Percentiles rank a stretch among this genome's conserved stretches.
Evolutionary conservation across 2,329 filamentous ascomycete genomes (phyloP).

Genomic region (Coniochaeta prunicola): DNA sequence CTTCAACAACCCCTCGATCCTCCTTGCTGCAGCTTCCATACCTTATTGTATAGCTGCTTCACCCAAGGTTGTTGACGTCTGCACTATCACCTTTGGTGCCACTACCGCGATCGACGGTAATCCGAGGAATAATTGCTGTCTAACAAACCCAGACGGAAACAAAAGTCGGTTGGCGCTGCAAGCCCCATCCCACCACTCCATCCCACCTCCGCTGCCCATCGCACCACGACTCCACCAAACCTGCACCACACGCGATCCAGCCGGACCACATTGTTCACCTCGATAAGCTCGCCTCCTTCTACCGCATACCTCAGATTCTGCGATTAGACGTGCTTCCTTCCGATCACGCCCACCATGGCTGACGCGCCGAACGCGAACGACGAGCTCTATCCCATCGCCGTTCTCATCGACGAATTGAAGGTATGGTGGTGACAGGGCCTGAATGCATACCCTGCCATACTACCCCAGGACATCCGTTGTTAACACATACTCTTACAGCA

Average conservation of each 20-base stretch:
- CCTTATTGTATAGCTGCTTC: background rate
- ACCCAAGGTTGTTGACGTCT: constrained; percentile 4
- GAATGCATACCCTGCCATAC: background rate
- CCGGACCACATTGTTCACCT: background rate
- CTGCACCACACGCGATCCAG: constrained; percentile 1
- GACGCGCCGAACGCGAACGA: constrained; percentile 86
- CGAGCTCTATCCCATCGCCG: constrained; percentile 99
- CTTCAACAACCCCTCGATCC: constrained; percentile 6
- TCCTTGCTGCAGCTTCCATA: constrained; percentile 2
- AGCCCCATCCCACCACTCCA: background rate
- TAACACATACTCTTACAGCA: constrained; percentile 53
- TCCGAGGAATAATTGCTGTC: background rate
- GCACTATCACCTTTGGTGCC: background rate
- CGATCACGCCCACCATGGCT: constrained; percentile 55
- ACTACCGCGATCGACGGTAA: background rate
- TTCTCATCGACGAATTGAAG: constrained; percentile 99
- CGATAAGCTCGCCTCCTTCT: constrained; percentile 3
- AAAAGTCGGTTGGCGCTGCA: constrained; percentile 1
- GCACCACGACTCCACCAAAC: background rate
- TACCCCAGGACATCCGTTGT: constrained; percentile 7
- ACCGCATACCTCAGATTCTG: background rate
- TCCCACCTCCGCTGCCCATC: background rate
- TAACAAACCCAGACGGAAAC: background rate
- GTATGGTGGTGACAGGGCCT: constrained; percentile 37
- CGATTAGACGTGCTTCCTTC: background rate